These are phyloP conservation scores for Stellera chamaejasme DNA, from an alignment of 345 rosid genomes.

Conservation along the genomic window DNA sequence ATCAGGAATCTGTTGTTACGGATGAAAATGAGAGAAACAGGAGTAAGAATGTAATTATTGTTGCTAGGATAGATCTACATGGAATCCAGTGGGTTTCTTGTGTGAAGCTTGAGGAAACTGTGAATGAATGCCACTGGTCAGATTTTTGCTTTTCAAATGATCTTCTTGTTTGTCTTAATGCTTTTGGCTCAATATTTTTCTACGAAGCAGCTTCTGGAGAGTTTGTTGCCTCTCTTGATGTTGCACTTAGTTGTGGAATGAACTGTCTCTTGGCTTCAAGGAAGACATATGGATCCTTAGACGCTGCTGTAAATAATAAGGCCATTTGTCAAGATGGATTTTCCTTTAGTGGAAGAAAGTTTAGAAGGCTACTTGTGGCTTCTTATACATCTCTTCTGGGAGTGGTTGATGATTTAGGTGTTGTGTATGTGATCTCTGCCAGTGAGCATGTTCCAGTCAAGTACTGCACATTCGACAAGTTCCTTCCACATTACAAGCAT, in stretches of 20 bases:
- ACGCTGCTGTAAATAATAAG: conserved; percentile 15
- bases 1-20: conserved; percentile 25
- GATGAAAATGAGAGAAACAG: conserved; percentile 27
- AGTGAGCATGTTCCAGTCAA: conserved; percentile 41
- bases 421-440: conserved; percentile 47
- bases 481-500: conserved; percentile 41
- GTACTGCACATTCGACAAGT: conserved; percentile 24
- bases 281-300: conserved; percentile 16
- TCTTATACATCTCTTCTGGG: conserved; percentile 67
- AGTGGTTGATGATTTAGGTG: conserved; percentile 70
- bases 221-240: conserved; percentile 50
- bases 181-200: conserved; percentile 53
- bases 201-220: conserved; percentile 62
- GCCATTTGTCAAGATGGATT: conserved; percentile 18
- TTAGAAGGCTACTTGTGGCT: conserved; percentile 65
- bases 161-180: conserved; percentile 79
- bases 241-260: conserved; percentile 41
- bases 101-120: conserved; percentile 47
- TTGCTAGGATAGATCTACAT: conserved; percentile 47
- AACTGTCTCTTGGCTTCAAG: conserved; percentile 22
- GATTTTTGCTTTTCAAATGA: conserved; percentile 78
- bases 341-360: conserved; percentile 35
- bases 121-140: conserved; percentile 52
- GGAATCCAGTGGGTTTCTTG: conserved; percentile 84
- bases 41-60: conserved; percentile 38